Conservation (phyloP, 129 eudicot genomes). For the Helichrysum umbraculigerum region DNA sequence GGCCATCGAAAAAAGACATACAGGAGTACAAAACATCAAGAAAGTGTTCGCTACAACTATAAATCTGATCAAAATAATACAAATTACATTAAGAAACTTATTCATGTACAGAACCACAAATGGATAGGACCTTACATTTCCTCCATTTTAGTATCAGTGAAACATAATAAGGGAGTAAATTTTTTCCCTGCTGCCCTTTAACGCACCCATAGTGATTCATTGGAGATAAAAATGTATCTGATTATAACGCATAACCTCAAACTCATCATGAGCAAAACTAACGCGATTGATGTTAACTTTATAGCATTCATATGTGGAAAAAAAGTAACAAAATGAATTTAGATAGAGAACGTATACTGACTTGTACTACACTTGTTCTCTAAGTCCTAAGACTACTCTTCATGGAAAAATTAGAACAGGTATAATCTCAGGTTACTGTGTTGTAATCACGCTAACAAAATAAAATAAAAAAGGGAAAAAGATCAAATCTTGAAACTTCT, state of each 20-base stretch:
- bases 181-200: background rate
- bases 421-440: constrained; percentile 22
- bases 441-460: constrained; percentile 9
- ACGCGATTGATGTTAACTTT: background rate
- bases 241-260: background rate
- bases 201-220: background rate
- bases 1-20: background rate
- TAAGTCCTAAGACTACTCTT: constrained; percentile 23
- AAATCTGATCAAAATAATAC: constrained; percentile 1
- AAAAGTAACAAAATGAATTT: constrained; percentile 19
- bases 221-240: background rate
- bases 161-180: background rate
- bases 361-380: constrained; percentile 34
- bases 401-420: constrained; percentile 28
- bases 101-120: background rate
- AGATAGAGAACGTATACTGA: constrained; percentile 16
- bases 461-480: background rate
- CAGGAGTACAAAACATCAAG: background rate
- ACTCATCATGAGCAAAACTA: background rate
- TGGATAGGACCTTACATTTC: background rate
- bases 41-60: background rate
- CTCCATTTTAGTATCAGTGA: background rate
- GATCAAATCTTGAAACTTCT: constrained; percentile 61
- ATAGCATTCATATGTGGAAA: constrained; percentile 9
- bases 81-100: background rate